phyloP scores from a whole-genome alignment of 2,329 filamentous ascomycete species.

The Calonectria pseudoturangicola region DNA sequence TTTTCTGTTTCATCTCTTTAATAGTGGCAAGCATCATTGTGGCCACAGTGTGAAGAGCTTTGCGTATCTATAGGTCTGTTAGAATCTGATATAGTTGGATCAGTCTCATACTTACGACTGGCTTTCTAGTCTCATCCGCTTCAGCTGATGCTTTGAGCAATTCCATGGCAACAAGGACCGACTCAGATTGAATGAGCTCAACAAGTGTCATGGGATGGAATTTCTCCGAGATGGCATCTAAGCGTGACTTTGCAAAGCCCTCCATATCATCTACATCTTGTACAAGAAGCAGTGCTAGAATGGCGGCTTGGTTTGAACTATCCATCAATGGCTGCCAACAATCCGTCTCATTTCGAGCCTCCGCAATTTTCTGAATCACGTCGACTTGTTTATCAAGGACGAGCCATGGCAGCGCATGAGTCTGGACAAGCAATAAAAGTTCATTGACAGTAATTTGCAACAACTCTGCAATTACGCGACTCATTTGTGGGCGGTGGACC shows the following conservation, averaged over 20 bases:
- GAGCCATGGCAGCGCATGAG: constrained; percentile 89
- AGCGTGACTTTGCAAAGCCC: constrained; percentile 78
- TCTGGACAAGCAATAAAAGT: constrained; percentile 85
- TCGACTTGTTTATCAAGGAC: constrained; percentile 86
- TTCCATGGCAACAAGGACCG: constrained; percentile 85
- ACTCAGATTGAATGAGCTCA: constrained; percentile 83
- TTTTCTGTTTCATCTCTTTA: constrained; percentile 68
- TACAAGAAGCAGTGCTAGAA: constrained; percentile 75
- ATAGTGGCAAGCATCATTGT: constrained; percentile 62
- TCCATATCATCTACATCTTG: constrained; percentile 77
- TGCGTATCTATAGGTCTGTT: constrained; percentile 64
- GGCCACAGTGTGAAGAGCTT: constrained; percentile 69
- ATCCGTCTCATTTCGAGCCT: constrained; percentile 83
- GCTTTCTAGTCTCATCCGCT: constrained; percentile 73
- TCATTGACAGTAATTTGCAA: constrained; percentile 84
- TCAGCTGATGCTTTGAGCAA: constrained; percentile 88
- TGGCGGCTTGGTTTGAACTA: constrained; percentile 72
- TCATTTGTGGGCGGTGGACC: constrained; percentile 86
- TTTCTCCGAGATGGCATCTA: constrained; percentile 81
- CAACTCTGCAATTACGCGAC: constrained; percentile 86
- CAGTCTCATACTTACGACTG: constrained; percentile 69
- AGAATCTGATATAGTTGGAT: constrained; percentile 44
- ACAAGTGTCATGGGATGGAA: constrained; percentile 81
- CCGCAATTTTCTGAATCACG: constrained; percentile 86
- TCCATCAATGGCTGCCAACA: constrained; percentile 74